A percentile compares a stretch with the other conserved stretches of the same genome.
Conservation (phyloP, 1,284 basidiomycete species). For the Hymenochaete sp. region DNA sequence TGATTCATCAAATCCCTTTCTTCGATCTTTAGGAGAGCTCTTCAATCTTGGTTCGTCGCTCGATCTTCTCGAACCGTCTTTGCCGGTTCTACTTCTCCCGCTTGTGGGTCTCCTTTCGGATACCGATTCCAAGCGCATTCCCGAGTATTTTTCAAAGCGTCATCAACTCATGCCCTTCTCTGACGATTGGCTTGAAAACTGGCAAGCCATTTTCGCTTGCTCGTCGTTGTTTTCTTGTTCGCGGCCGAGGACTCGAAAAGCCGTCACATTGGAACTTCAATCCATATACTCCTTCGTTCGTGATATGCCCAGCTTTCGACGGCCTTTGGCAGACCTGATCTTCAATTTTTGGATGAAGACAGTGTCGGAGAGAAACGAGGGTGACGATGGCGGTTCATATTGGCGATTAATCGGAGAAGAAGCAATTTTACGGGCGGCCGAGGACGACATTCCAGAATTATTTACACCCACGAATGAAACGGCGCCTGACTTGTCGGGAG, state of each 20-base stretch:
- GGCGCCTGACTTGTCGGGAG: conserved; percentile 3
- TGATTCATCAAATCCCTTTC: conserved; percentile 5
- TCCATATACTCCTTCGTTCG: conserved; percentile 53
- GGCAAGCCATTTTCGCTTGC: conserved; percentile 49
- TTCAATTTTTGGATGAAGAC: conserved; percentile 43
- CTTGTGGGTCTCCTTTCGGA: conserved; percentile 58
- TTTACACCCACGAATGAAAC: conserved; percentile 11
- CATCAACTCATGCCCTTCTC: conserved; percentile 61
- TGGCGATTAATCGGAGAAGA: conserved; percentile 62
- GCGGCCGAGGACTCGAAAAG: conserved; percentile 46
- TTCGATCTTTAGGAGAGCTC: conserved; percentile 8
- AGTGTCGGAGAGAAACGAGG: conserved; percentile 28
- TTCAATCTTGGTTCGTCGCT: conserved; percentile 24
- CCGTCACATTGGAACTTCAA: conserved; percentile 47
- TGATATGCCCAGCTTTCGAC: conserved; percentile 59
- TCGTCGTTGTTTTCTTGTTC: conserved; percentile 36
- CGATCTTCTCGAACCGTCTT: conserved; percentile 45
- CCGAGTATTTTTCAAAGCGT: conserved; percentile 50
- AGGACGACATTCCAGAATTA: conserved; percentile 28
- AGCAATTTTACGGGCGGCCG: conserved; percentile 41
- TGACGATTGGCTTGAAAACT: conserved; percentile 58
- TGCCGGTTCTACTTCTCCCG: conserved; percentile 53
- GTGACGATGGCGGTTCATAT: conserved; percentile 38
- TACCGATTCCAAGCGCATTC: conserved; percentile 49
- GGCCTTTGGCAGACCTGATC: conserved; percentile 50